These are phyloP conservation scores for Saccharomycopsis malanga DNA, from an alignment of 805 yeast genomes.

Conservation along the genomic window DNA sequence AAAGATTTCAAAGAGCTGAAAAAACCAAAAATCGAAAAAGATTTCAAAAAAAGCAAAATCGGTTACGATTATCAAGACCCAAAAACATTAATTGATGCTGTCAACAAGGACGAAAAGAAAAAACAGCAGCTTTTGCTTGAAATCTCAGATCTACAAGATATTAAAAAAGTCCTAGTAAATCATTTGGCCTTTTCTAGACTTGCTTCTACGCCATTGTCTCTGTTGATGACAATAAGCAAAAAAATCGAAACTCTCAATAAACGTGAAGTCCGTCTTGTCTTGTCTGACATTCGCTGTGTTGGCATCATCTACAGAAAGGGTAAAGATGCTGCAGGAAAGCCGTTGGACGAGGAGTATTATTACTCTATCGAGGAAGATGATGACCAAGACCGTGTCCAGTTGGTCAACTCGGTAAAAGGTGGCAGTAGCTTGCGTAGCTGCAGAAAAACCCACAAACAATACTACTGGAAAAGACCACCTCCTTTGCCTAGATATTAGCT, in stretches of 20 bases:
- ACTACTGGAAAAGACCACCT: conserved; percentile 41
- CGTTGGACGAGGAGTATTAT: conserved; percentile 88
- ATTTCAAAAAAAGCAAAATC: conserved; percentile 9
- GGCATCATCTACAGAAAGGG: conserved; percentile 89
- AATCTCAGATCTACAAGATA: conserved; percentile 36
- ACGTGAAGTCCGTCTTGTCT: conserved; percentile 36
- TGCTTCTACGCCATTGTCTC: conserved; percentile 79
- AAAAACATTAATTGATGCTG: conserved; percentile 21
- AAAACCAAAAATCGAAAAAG: background rate
- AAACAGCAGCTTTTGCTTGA: conserved; percentile 12
- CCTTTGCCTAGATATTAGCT: conserved; percentile 21
- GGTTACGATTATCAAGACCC: conserved; percentile 22
- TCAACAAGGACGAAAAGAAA: conserved; percentile 16
- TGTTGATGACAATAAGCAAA: conserved; percentile 49
- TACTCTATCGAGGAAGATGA: conserved; percentile 78
- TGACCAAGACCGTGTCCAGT: conserved; percentile 57
- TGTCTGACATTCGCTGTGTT: conserved; percentile 47
- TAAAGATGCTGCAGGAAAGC: conserved; percentile 95
- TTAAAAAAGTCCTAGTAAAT: conserved; percentile 64
- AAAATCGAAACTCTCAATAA: conserved; percentile 32
- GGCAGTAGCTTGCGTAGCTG: conserved; percentile 72
- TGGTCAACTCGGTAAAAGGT: conserved; percentile 76
- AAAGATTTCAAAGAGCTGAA: background rate
- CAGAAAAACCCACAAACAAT: conserved; percentile 85
- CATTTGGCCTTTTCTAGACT: conserved; percentile 87